Evolutionary conservation across 148 eudicot genomes (phyloP).

Genomic region (Cornus kousa): DNA sequence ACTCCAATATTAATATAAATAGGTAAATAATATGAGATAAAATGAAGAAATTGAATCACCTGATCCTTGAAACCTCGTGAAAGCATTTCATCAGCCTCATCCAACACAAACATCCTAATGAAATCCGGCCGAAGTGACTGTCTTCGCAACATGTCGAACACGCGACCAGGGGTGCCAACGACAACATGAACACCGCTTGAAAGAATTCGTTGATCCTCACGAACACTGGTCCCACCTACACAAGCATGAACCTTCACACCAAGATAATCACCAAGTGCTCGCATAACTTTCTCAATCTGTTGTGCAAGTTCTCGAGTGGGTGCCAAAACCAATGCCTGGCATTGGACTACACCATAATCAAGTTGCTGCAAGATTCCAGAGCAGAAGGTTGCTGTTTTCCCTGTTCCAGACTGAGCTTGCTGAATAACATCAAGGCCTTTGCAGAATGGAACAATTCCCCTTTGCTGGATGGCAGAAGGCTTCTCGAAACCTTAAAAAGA

Average conservation of each 20-base stretch:
- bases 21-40: too few species aligned
- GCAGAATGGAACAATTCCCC: constrained; percentile 43
- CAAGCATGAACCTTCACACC: constrained; percentile 46
- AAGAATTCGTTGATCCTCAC: constrained; percentile 40
- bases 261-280: constrained; percentile 41
- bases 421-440: constrained; percentile 41
- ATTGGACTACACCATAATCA: constrained; percentile 28
- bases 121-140: constrained; percentile 35
- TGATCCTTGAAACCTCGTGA: constrained; percentile 44
- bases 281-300: constrained; percentile 44
- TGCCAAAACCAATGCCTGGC: constrained; percentile 37
- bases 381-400: constrained; percentile 39
- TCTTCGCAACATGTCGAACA: constrained; percentile 34
- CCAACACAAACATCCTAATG: constrained; percentile 41
- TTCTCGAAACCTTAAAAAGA: constrained; percentile 35
- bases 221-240: constrained; percentile 42
- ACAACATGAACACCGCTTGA: constrained; percentile 37
- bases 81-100: constrained; percentile 43
- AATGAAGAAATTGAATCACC: constrained; percentile 11
- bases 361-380: constrained; percentile 42
- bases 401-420: constrained; percentile 44
- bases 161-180: constrained; percentile 48
- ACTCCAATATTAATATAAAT: too few species aligned
- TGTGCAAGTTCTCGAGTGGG: constrained; percentile 41
- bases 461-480: constrained; percentile 42